A percentile compares a stretch with the other conserved stretches of the same genome.
Evolutionary conservation across 2,329 filamentous ascomycete genomes (phyloP).

Genomic region (Nothomitra cinnamomea): DNA sequence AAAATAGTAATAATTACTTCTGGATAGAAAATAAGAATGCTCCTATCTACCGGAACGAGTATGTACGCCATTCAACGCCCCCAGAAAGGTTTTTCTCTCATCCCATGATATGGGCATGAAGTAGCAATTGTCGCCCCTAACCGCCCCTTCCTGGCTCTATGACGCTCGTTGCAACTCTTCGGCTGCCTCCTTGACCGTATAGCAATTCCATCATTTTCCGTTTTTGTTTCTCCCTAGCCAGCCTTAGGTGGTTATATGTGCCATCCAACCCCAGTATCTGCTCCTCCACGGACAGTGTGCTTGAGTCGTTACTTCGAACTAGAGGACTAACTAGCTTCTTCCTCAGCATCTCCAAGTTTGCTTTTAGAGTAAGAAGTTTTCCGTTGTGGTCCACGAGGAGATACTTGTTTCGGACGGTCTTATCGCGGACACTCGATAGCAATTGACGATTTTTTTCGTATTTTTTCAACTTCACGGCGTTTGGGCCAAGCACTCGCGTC

Average conservation of each 20-base stretch:
- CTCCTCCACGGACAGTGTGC: slow-evolving; percentile 60
- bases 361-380: slow-evolving; percentile 66
- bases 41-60: not conserved
- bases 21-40: not conserved
- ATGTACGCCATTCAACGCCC: slow-evolving; percentile 1
- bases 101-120: not conserved
- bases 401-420: slow-evolving; percentile 75
- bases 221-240: slow-evolving; percentile 64
- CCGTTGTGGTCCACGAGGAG: slow-evolving; percentile 76
- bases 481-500: slow-evolving; percentile 67
- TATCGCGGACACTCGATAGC: slow-evolving; percentile 60
- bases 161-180: not conserved
- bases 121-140: not conserved
- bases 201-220: slow-evolving; percentile 66
- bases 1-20: no score
- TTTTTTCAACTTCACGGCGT: slow-evolving; percentile 60
- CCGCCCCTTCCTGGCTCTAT: not conserved
- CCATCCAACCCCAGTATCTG: slow-evolving; percentile 72
- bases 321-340: slow-evolving; percentile 72
- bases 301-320: slow-evolving; percentile 50
- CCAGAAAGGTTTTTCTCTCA: not conserved
- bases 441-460: slow-evolving; percentile 80
- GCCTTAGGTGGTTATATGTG: slow-evolving; percentile 61
- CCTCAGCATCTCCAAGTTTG: slow-evolving; percentile 69
- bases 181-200: slow-evolving; percentile 34